phyloP scores from a whole-genome alignment of 2,329 filamentous ascomycete species.

The Podosphaera xanthii region DNA sequence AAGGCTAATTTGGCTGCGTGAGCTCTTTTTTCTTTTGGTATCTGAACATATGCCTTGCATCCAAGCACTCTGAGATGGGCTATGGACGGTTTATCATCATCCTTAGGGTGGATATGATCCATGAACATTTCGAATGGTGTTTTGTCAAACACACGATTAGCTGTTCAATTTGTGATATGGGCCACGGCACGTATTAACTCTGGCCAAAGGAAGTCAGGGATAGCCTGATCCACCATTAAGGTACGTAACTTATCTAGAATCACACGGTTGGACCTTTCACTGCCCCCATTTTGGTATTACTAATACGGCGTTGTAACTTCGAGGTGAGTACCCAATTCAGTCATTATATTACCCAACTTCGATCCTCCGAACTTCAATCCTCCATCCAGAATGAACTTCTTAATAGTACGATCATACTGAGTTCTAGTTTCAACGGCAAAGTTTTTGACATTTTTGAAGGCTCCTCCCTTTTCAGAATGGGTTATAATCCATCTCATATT shows the following conservation, averaged over 20 bases:
- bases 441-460: not conserved
- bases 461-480: not conserved
- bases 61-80: conserved; percentile 1
- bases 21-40: conserved; percentile 1
- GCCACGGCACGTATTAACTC: not conserved
- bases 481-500: no score
- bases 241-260: not conserved
- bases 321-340: conserved; percentile 1
- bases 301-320: not conserved
- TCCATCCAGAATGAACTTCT: not conserved
- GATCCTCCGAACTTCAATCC: not conserved
- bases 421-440: not conserved
- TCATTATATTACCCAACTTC: not conserved
- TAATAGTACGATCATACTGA: not conserved
- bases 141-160: not conserved
- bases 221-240: not conserved
- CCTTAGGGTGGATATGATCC: not conserved
- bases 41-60: not conserved
- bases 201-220: not conserved
- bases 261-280: not conserved
- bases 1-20: not conserved
- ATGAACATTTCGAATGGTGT: not conserved
- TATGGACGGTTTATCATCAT: not conserved
- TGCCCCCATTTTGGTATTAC: not conserved
- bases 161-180: not conserved